Conservation (phyloP, 192 early-diverging fungal species). For the Fimicolochytrium jonesii region DNA sequence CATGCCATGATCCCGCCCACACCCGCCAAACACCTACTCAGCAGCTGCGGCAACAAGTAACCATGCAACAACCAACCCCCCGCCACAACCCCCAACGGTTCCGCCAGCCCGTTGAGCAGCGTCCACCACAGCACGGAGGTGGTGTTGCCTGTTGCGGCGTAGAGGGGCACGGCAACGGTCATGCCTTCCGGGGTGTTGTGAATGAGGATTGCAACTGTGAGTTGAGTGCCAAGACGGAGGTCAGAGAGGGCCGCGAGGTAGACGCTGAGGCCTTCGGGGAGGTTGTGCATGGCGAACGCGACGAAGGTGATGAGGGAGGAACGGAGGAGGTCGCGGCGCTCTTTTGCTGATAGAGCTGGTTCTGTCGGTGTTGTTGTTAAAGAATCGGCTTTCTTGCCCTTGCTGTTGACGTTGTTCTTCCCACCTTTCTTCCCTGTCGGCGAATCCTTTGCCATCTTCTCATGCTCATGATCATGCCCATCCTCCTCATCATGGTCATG, state of each 20-base stretch:
- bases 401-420: too few species aligned
- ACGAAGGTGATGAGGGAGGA: slow-evolving; percentile 47
- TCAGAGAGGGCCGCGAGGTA: slow-evolving; percentile 46
- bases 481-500: slow-evolving; percentile 29
- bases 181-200: slow-evolving; percentile 56
- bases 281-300: slow-evolving; percentile 46
- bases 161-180: slow-evolving; percentile 55
- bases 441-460: neutral
- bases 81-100: slow-evolving; percentile 44
- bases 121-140: slow-evolving; percentile 43
- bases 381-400: too few species aligned
- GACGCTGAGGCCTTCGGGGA: slow-evolving; percentile 50
- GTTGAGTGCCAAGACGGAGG: slow-evolving; percentile 38
- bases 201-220: slow-evolving; percentile 46
- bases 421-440: slow-evolving; percentile 1
- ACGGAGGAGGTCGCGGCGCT: slow-evolving; percentile 33
- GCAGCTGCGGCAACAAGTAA: slow-evolving; percentile 29
- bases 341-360: slow-evolving; percentile 10
- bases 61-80: slow-evolving; percentile 32
- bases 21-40: slow-evolving; percentile 40
- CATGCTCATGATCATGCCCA: slow-evolving; percentile 12
- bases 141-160: slow-evolving; percentile 38
- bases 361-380: too few species aligned
- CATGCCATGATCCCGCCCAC: slow-evolving; percentile 53
- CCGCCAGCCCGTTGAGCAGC: slow-evolving; percentile 47